Evolutionary conservation across 179 eudicot species (phyloP).

Genomic region (Camellia oleifera): DNA sequence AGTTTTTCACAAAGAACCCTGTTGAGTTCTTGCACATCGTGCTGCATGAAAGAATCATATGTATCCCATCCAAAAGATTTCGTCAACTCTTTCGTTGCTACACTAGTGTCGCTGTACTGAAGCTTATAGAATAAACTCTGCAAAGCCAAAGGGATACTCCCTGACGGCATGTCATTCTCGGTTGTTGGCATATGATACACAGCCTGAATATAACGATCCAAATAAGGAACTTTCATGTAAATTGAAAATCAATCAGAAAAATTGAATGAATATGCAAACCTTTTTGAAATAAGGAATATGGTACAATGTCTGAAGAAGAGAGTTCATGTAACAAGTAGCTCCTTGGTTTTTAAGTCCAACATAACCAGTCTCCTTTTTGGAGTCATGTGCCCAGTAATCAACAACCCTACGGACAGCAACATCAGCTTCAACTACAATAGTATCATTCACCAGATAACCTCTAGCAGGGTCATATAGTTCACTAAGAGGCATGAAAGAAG

Average conservation of each 20-base stretch:
- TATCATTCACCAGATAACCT: conserved; percentile 74
- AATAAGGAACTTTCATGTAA: conserved; percentile 6
- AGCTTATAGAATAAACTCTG: conserved; percentile 91
- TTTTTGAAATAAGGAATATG: conserved; percentile 91
- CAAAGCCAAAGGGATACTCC: conserved; percentile 82
- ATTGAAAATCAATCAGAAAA: conserved; percentile 2
- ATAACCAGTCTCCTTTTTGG: conserved; percentile 89
- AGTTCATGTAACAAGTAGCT: conserved; percentile 91
- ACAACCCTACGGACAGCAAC: conserved; percentile 66
- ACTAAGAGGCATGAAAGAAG: conserved; percentile 82
- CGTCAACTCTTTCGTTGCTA: conserved; percentile 85
- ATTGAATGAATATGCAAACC: conserved; percentile 36
- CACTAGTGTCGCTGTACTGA: conserved; percentile 76
- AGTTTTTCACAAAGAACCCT: conserved; percentile 78
- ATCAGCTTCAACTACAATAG: conserved; percentile 72
- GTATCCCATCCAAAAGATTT: conserved; percentile 96
- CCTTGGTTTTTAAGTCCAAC: conserved; percentile 97
- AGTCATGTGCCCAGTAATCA: conserved; percentile 80
- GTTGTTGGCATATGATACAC: conserved; percentile 96
- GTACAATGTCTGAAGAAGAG: conserved; percentile 78
- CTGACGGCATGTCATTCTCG: conserved; percentile 77
- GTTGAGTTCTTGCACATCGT: conserved; percentile 84
- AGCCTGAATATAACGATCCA: conserved; percentile 47
- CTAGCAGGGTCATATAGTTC: conserved; percentile 73
- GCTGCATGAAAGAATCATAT: conserved; percentile 93